Base-by-base conservation (phyloP, 306 rosid species). In the Begonia masoniana region DNA sequence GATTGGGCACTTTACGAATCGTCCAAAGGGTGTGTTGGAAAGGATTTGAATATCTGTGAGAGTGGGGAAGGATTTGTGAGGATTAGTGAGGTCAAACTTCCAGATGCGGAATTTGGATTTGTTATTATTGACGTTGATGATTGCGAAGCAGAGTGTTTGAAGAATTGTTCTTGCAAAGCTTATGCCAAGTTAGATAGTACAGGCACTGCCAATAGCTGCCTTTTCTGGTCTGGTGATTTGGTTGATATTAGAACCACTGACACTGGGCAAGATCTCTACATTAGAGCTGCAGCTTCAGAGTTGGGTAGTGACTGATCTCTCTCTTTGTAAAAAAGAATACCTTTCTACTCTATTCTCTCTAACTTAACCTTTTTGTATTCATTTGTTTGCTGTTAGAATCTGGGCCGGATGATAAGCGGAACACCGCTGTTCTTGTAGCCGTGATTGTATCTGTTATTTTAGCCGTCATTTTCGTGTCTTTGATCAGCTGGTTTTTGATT, bases 41-140 rank as follows among this genome's bases (percentile, higher is more conserved):
- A 24, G 43, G 10, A 26, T 0, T 50, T 36, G 8, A 15, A 46
- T 2, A 35, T 74, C 62, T 87, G 94, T 41, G 35, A 49, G 4
- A 68, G 52, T 13, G 91, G 87, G 4, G 96, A 83, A 60, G 94
- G 96, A 43, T 87, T 83, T 47, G 71, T 72, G 24, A 67, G 54
- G 66, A 9, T 82, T 41, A 46, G 14, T 12, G 51, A 62, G 9
- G 65, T 79, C 14, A 85, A 85, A 68, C 36, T 77, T 42, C 91
- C 91, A 1, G 81, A 82, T 56, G 71, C 77, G 10, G 68, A 85
- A 3, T 10, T 11, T 1, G 80, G 72, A 26, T 56, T 3, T 59
- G 67, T 12, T 1, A 62, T 57, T 0, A 50, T 0, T 61, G 76
- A 57, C 8, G 47, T 65, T 23, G 59, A 61, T 13, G 77, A 48